Evolutionary conservation across 495 filamentous ascomycete species (phyloP).

Genomic region (Penicillium robsamsonii): DNA sequence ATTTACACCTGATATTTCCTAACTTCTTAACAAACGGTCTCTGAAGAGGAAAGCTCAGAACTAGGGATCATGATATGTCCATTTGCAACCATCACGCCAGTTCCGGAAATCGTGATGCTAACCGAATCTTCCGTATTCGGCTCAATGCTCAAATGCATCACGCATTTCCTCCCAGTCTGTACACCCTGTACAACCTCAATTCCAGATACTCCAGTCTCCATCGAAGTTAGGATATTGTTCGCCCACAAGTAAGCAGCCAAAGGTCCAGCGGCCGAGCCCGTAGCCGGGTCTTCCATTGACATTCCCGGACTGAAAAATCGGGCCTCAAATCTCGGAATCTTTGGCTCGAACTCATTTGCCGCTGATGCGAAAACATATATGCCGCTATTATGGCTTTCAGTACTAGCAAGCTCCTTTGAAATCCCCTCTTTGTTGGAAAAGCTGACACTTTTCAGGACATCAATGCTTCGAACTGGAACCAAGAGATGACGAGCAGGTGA

Average conservation of each 20-base stretch:
- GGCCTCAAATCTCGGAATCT: constrained; percentile 7
- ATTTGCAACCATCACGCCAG: constrained; percentile 1
- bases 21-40: too few species aligned
- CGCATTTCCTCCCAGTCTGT: constrained; percentile 3
- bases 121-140: not conserved
- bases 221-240: not conserved
- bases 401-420: constrained; percentile 8
- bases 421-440: constrained; percentile 6
- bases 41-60: not conserved
- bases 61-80: not conserved
- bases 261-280: constrained; percentile 4
- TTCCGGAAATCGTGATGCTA: constrained; percentile 2
- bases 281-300: constrained; percentile 17
- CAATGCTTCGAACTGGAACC: constrained; percentile 11
- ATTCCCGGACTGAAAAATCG: constrained; percentile 21
- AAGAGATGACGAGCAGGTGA: constrained; percentile 20
- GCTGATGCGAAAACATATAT: constrained; percentile 13
- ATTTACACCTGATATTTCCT: not conserved
- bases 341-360: not conserved
- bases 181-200: constrained; percentile 5
- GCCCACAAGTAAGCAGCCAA: constrained; percentile 7
- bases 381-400: constrained; percentile 12
- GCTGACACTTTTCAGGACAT: constrained; percentile 2
- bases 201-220: not conserved
- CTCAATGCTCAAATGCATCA: not conserved